Conservation (phyloP, 805 yeast species). For the Zygoascus biomembranicola region DNA sequence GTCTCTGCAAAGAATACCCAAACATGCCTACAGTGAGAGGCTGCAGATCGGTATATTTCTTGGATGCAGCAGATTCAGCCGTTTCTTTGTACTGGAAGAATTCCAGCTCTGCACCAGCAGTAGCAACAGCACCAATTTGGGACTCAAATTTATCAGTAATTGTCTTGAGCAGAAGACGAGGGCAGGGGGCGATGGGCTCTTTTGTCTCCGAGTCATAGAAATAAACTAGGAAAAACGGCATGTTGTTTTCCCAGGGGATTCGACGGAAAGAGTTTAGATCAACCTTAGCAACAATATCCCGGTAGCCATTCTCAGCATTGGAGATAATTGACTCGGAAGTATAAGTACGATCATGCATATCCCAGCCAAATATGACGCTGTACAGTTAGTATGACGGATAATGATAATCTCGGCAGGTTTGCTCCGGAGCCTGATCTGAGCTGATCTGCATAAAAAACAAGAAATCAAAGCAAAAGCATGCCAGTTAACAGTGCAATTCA, state of each 20-base stretch:
- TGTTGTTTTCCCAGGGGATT: conserved; percentile 25
- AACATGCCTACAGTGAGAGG: conserved; percentile 30
- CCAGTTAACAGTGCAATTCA: no score
- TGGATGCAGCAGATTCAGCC: conserved; percentile 17
- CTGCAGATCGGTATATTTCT: conserved; percentile 17
- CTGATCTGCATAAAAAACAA: no score
- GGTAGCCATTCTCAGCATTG: conserved; percentile 24
- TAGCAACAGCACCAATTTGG: conserved; percentile 14
- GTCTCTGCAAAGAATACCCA: conserved; percentile 30
- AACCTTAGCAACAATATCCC: conserved; percentile 24
- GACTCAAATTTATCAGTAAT: conserved; percentile 12
- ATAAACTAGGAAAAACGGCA: conserved; percentile 24
- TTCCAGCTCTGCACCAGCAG: conserved; percentile 29
- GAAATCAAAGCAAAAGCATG: no score
- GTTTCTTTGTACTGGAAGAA: conserved; percentile 26
- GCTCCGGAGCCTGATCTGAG: no score
- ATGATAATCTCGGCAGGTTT: no score
- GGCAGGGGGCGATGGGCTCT: conserved; percentile 24
- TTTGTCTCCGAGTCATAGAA: conserved; percentile 19
- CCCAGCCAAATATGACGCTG: conserved; percentile 30
- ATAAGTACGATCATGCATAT: conserved; percentile 27
- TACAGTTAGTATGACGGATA: background rate
- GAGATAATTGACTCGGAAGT: conserved; percentile 21
- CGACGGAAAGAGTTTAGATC: conserved; percentile 19
- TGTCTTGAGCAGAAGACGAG: conserved; percentile 22